These are phyloP conservation scores for Castanopsis chinensis DNA, from an alignment of 306 rosid genomes.

Conservation along the genomic window DNA sequence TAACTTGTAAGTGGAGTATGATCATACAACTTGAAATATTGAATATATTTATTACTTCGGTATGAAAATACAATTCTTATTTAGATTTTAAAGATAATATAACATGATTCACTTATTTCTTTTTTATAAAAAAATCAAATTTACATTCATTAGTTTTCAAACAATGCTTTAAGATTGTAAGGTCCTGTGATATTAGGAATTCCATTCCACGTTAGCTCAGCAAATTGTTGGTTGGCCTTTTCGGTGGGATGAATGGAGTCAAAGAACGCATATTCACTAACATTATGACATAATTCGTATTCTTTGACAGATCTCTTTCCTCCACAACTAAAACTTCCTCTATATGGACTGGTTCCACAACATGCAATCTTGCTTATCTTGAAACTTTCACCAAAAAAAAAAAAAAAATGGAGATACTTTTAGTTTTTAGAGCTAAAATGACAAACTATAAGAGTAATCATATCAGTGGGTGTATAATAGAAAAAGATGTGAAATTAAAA, in stretches of 20 bases:
- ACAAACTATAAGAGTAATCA: too few species aligned
- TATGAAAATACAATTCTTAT: too few species aligned
- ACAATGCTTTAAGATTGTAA: not conserved
- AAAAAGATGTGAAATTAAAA: too few species aligned
- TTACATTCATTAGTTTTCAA: too few species aligned
- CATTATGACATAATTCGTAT: slow-evolving; percentile 32
- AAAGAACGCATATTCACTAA: slow-evolving; percentile 33
- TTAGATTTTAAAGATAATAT: too few species aligned
- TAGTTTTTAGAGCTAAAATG: too few species aligned
- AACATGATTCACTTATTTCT: too few species aligned
- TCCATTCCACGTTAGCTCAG: slow-evolving; percentile 20
- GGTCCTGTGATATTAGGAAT: not conserved
- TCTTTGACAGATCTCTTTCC: slow-evolving; percentile 28
- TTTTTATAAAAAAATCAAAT: not conserved
- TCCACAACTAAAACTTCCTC: slow-evolving; percentile 51
- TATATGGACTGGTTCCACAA: slow-evolving; percentile 44
- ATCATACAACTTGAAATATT: not conserved
- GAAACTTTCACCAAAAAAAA: slow-evolving; percentile 11
- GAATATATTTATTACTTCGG: not conserved
- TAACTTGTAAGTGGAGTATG: too few species aligned
- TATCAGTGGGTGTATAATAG: too few species aligned
- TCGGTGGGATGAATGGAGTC: slow-evolving; percentile 44
- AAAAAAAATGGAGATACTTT: accelerated
- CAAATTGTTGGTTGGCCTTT: slow-evolving; percentile 26
- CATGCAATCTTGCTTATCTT: slow-evolving; percentile 45